Conservation (phyloP, 1,284 basidiomycete genomes). For the Pascua guehoae region DNA sequence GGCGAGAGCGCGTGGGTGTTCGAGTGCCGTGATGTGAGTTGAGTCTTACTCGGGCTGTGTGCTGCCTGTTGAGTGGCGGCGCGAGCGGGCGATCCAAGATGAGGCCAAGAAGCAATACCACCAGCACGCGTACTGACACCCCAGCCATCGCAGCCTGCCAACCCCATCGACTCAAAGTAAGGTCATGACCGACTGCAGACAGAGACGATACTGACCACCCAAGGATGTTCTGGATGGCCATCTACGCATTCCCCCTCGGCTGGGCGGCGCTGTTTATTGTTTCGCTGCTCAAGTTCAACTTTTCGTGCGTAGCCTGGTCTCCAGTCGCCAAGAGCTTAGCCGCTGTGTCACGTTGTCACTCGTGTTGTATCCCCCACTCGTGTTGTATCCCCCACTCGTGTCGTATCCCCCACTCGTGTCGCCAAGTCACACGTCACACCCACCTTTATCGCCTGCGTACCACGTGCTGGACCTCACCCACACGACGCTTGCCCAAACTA, state of each 20-base stretch:
- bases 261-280: conserved; percentile 83
- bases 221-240: conserved; percentile 58
- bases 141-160: conserved; percentile 83
- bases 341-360: background rate
- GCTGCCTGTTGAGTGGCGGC: too few relatives aligned
- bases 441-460: too few relatives aligned
- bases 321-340: conserved; percentile 7
- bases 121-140: conserved; percentile 1
- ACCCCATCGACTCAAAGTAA: conserved; percentile 75
- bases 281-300: conserved; percentile 78
- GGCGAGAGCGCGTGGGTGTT: conserved; percentile 96
- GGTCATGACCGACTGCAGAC: background rate
- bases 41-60: background rate
- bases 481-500: too few relatives aligned
- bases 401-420: background rate
- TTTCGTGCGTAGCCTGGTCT: conserved; percentile 58
- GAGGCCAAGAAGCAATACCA: background rate
- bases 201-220: background rate
- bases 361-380: conserved; percentile 31
- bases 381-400: background rate
- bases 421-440: too few relatives aligned
- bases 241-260: conserved; percentile 82
- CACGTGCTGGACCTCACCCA: too few relatives aligned
- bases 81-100: background rate
- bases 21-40: conserved; percentile 79